Evolutionary conservation across 148 eudicot genomes (phyloP).

Genomic region (Arbutus unedo): DNA sequence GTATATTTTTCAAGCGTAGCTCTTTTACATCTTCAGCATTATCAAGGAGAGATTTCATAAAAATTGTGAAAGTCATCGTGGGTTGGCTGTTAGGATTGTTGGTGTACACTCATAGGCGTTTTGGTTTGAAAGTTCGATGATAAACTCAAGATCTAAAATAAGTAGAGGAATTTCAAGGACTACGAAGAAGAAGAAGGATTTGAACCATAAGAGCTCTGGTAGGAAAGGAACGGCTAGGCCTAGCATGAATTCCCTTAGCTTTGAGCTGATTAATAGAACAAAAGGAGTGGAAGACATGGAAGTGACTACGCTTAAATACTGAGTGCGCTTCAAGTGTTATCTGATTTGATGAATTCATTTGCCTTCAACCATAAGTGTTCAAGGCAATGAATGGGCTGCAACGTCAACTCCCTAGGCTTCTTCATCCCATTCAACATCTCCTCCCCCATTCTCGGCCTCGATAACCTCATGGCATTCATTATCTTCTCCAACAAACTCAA

Average conservation of each 20-base stretch:
- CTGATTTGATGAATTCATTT: not conserved
- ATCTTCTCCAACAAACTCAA: too few species aligned
- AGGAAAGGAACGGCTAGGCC: not conserved
- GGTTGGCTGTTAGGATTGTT: too few species aligned
- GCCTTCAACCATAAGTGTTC: not conserved
- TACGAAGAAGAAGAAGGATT: not conserved
- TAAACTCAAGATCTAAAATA: not conserved
- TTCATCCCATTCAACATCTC: too few species aligned
- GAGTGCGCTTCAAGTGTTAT: not conserved
- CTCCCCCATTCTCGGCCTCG: too few species aligned
- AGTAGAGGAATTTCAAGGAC: not conserved
- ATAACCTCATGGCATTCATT: too few species aligned
- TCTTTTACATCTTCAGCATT: too few species aligned
- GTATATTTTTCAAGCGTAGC: too few species aligned
- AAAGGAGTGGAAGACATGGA: not conserved
- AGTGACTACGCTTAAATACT: not conserved
- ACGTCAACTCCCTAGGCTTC: too few species aligned
- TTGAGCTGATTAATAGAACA: not conserved
- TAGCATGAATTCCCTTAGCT: not conserved
- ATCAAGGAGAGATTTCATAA: too few species aligned
- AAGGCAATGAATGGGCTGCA: not conserved
- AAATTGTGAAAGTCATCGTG: too few species aligned
- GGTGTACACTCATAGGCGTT: too few species aligned
- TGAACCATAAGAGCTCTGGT: not conserved
- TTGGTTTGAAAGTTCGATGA: too few species aligned